Base-by-base conservation (phyloP, 495 filamentous ascomycete species). In the Aspergillus baeticus region DNA sequence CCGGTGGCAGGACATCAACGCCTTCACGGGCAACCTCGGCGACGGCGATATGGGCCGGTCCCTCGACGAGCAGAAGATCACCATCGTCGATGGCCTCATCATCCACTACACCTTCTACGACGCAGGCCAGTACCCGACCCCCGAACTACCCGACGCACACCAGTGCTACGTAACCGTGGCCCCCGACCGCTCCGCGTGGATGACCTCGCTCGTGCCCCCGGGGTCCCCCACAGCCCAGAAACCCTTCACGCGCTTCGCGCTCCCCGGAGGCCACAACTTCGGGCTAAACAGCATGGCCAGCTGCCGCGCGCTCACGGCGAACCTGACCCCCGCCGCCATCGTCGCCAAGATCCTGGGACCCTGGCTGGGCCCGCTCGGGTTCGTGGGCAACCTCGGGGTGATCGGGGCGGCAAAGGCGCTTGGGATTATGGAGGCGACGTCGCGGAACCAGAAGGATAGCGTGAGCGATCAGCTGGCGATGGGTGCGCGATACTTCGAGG, bases 241-340 rank as follows among this genome's bases (percentile, higher is more conserved):
- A 15, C 75, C 74, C 1, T 81, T 81, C 63, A 51, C 60, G 10
- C 68, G 69, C 20, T 68, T 81, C 41, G 76, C 81, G 13, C 72
- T 82, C 1, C 74, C 81, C 1, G 56, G 69, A 0, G 63, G 69
- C 1, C 80, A 84, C 57, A 79, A 82, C 48, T 70, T 74, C 20
- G 79, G 81, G 10, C 81, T 84, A 77, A 82, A 84, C 63, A 80
- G 69, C 65, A 77, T 82, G 76, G 61, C 71, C 43, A 75, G 57
- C 56, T 61, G 67, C 41, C 55, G 69, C 6, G 68, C 67, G 0
- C 56, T 83, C 14, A n/a, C 61, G 67, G 11, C 61, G 70, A 5
- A 69, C 70, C 36, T 70, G 63, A 26, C 75, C 70, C 23, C 63
- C 77, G 11, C 69, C 0, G 60, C 64, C 42, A 64, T 69, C n/a